phyloP scores from a whole-genome alignment of 306 rosid genomes.

The Citrullus amarus region DNA sequence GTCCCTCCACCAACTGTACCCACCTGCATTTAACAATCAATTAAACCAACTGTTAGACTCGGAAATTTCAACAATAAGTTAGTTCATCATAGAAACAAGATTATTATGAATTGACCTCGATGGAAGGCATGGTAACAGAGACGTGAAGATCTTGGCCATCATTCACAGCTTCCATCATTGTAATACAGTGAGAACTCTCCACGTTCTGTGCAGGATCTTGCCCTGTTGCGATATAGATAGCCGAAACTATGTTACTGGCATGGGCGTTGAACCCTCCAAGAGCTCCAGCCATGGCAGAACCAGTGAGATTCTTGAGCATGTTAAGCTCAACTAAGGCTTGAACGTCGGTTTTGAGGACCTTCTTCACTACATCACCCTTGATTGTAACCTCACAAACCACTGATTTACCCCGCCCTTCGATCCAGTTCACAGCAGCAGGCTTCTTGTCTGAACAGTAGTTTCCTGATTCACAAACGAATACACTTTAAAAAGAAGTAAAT shows the following conservation, averaged over 20 bases:
- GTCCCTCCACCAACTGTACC: constrained; percentile 19
- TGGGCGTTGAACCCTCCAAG: constrained; percentile 20
- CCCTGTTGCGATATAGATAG: constrained; percentile 14
- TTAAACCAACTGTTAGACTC: not conserved
- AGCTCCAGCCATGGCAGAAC: constrained; percentile 19
- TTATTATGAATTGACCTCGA: not conserved
- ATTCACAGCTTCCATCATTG: constrained; percentile 16
- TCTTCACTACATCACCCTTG: constrained; percentile 10
- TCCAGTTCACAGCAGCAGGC: constrained; percentile 17
- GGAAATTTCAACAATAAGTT: not conserved
- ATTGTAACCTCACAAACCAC: constrained; percentile 16
- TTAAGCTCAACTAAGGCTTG: constrained; percentile 15
- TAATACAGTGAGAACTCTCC: constrained; percentile 18
- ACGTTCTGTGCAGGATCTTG: constrained; percentile 19
- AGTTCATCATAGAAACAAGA: too few species aligned
- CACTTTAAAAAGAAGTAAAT: not conserved
- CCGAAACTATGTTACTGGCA: constrained; percentile 14
- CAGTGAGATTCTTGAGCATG: constrained; percentile 16
- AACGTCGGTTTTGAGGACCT: constrained; percentile 13
- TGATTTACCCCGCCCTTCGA: constrained; percentile 16
- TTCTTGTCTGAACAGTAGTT: constrained; percentile 16
- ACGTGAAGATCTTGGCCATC: constrained; percentile 14
- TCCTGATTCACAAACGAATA: not conserved
- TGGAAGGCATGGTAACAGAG: constrained; percentile 19
- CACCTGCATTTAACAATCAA: not conserved